phyloP scores from a whole-genome alignment of 1,284 basidiomycete species.

The Boletus sp. region DNA sequence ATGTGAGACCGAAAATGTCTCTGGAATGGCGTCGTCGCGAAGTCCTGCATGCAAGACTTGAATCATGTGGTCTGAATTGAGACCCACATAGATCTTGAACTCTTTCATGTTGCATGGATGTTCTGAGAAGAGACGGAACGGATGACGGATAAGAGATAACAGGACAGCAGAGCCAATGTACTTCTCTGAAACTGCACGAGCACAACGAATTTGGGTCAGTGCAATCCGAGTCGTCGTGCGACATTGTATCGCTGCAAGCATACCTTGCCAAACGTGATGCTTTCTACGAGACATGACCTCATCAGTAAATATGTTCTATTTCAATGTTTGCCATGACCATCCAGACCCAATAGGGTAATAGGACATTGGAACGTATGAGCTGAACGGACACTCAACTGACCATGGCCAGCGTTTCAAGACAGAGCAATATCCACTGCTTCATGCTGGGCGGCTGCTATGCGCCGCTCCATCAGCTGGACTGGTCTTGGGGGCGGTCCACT shows the following conservation, averaged over 20 bases:
- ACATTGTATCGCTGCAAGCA: constrained; percentile 23
- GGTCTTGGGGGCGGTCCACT: constrained; percentile 63
- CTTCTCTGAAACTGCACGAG: constrained; percentile 57
- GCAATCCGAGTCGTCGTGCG: background rate
- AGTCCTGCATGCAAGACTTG: constrained; percentile 64
- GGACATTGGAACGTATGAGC: background rate
- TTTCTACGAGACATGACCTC: constrained; percentile 46
- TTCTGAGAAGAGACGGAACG: constrained; percentile 40
- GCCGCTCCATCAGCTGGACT: constrained; percentile 73
- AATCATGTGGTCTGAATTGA: constrained; percentile 63
- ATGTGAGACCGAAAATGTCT: constrained; percentile 64
- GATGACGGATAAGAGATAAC: background rate
- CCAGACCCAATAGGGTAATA: background rate
- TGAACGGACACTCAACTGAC: constrained; percentile 60
- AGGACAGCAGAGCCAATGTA: constrained; percentile 36
- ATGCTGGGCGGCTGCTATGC: constrained; percentile 55
- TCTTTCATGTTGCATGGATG: constrained; percentile 86
- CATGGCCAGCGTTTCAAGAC: constrained; percentile 57
- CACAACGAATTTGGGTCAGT: constrained; percentile 7
- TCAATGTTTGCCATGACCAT: background rate
- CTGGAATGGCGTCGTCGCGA: constrained; percentile 64
- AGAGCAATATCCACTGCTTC: constrained; percentile 73
- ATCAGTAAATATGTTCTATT: background rate
- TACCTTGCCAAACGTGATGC: constrained; percentile 80
- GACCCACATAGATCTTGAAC: constrained; percentile 70